Percentiles rank a stretch among this genome's conserved stretches.
Conservation (phyloP, 1,139 yeast species). For the Zhuliangozyma blackwelliae region DNA sequence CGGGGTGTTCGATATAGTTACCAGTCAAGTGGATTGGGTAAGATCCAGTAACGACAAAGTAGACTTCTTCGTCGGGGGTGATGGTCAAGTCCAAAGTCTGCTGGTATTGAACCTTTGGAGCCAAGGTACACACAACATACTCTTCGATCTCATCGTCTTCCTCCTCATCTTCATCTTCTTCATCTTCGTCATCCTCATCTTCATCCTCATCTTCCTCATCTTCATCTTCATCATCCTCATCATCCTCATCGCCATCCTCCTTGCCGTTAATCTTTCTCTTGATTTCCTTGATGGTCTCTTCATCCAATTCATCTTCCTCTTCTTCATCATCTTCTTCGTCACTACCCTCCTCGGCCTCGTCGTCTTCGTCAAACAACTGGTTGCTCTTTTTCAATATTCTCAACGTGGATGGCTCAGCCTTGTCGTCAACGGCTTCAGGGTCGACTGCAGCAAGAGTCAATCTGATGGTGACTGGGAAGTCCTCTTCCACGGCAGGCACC, state of each 20-base stretch:
- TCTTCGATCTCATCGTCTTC: slow-evolving; percentile 63
- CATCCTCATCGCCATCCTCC: slow-evolving; percentile 14
- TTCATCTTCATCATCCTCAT: slow-evolving; percentile 28
- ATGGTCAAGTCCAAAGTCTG: slow-evolving; percentile 88
- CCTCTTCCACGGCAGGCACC: slow-evolving; percentile 79
- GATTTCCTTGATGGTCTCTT: slow-evolving; percentile 31
- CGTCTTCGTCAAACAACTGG: slow-evolving; percentile 47
- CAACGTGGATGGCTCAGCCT: slow-evolving; percentile 80
- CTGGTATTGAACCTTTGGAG: slow-evolving; percentile 83
- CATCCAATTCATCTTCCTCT: slow-evolving; percentile 47
- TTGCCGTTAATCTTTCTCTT: slow-evolving; percentile 5
- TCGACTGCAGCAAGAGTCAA: slow-evolving; percentile 94
- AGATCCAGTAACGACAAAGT: slow-evolving; percentile 93
- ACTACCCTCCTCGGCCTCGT: slow-evolving; percentile 32
- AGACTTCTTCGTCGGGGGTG: slow-evolving; percentile 89
- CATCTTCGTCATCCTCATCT: slow-evolving; percentile 52
- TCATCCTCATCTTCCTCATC: slow-evolving; percentile 43
- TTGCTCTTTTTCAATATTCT: slow-evolving; percentile 77
- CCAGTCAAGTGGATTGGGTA: slow-evolving; percentile 91
- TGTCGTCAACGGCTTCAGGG: slow-evolving; percentile 78
- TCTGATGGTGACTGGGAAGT: slow-evolving; percentile 84
- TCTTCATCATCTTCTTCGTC: slow-evolving; percentile 54
- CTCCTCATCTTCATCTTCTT: slow-evolving; percentile 54
- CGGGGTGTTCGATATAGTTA: slow-evolving; percentile 94
- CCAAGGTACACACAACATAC: slow-evolving; percentile 81